Evolutionary conservation across 495 filamentous ascomycete species (phyloP).

Genomic region (Talaromyces ruber): DNA sequence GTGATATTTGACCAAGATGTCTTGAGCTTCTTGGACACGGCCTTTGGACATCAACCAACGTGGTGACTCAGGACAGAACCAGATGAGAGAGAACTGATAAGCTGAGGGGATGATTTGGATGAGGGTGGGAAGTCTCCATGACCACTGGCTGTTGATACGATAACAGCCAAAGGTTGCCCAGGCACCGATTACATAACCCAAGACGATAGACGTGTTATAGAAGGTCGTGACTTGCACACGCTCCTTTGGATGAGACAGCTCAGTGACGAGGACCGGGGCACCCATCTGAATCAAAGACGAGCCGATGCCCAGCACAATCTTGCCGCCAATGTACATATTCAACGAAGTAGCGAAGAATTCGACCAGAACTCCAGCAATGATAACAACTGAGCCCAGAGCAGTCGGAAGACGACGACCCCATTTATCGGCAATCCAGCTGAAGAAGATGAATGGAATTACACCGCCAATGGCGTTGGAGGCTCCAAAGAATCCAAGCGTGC

Average conservation of each 20-base stretch:
- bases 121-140: slow-evolving; percentile 36
- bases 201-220: slow-evolving; percentile 57
- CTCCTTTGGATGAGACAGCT: slow-evolving; percentile 55
- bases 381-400: slow-evolving; percentile 48
- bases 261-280: slow-evolving; percentile 55
- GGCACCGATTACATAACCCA: slow-evolving; percentile 42
- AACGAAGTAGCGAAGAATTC: slow-evolving; percentile 44
- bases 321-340: slow-evolving; percentile 21
- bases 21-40: slow-evolving; percentile 24
- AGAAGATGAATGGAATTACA: slow-evolving; percentile 51
- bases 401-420: slow-evolving; percentile 52
- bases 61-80: slow-evolving; percentile 35
- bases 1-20: slow-evolving; percentile 23
- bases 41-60: slow-evolving; percentile 32
- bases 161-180: slow-evolving; percentile 20
- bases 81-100: slow-evolving; percentile 33
- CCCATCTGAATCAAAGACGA: slow-evolving; percentile 52
- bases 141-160: slow-evolving; percentile 31
- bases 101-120: slow-evolving; percentile 45
- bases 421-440: slow-evolving; percentile 50
- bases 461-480: slow-evolving; percentile 59
- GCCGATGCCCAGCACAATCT: slow-evolving; percentile 50
- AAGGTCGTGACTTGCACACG: slow-evolving; percentile 55
- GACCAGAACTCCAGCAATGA: slow-evolving; percentile 48
- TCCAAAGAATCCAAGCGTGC: slow-evolving; percentile 50